These are phyloP conservation scores for Aspergillus sp. DNA, from an alignment of 2,329 filamentous ascomycete genomes.

Conservation along the genomic window DNA sequence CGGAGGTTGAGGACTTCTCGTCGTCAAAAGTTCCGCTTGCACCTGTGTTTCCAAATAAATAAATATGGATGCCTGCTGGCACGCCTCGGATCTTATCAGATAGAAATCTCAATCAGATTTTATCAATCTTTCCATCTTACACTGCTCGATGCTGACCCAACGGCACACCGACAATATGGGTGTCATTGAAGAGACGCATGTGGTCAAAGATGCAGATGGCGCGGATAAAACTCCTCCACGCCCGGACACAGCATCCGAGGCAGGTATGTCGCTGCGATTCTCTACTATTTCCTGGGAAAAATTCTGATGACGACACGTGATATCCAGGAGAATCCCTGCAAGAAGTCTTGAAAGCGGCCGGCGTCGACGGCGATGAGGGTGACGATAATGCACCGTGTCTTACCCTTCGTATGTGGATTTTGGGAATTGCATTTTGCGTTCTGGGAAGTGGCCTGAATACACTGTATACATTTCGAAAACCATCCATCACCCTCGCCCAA, in stretches of 20 bases:
- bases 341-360: slow-evolving; percentile 23
- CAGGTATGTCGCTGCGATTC: too few relatives aligned
- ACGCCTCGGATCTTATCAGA: background rate
- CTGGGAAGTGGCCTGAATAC: slow-evolving; percentile 12
- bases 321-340: slow-evolving; percentile 2
- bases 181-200: too few relatives aligned
- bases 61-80: slow-evolving; percentile 2
- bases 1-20: background rate
- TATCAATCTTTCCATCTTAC: slow-evolving; percentile 2
- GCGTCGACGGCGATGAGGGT: slow-evolving; percentile 50
- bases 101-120: background rate
- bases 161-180: too few relatives aligned
- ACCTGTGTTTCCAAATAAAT: background rate
- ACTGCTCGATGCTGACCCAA: background rate
- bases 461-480: slow-evolving; percentile 14
- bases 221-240: too few relatives aligned
- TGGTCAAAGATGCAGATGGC: too few relatives aligned
- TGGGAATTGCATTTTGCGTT: slow-evolving; percentile 10
- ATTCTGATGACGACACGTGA: too few relatives aligned
- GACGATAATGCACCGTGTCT: slow-evolving; percentile 35
- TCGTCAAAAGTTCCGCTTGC: background rate
- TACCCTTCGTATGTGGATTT: slow-evolving; percentile 12
- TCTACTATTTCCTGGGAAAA: too few relatives aligned
- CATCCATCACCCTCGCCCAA: slow-evolving; percentile 20
- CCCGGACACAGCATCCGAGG: too few relatives aligned